phyloP scores from a whole-genome alignment of 495 filamentous ascomycete species.

The Viridothelium virens region DNA sequence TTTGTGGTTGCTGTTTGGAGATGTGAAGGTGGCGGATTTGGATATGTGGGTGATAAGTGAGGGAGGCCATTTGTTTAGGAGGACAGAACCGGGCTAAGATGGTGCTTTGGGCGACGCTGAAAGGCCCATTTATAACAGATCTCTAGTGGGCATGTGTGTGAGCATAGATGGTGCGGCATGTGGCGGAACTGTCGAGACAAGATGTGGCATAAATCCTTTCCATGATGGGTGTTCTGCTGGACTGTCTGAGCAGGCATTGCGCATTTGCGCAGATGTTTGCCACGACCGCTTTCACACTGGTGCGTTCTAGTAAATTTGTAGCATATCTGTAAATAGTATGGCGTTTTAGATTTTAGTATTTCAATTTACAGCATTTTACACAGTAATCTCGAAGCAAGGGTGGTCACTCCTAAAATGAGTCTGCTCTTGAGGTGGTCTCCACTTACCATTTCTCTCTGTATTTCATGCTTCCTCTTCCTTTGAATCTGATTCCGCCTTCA shows the following conservation, averaged over 20 bases:
- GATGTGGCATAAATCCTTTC: neutral
- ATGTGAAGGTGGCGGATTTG: slow-evolving; percentile 12
- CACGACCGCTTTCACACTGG: neutral
- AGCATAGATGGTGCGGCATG: neutral
- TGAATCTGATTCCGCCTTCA: slow-evolving; percentile 37
- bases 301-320: neutral
- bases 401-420: neutral
- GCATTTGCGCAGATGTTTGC: neutral
- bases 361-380: neutral
- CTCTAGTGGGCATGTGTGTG: neutral
- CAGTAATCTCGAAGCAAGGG: neutral
- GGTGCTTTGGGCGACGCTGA: neutral
- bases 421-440: neutral
- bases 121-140: neutral
- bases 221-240: neutral
- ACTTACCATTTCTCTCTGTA: slow-evolving; percentile 27
- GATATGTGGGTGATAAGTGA: slow-evolving; percentile 13
- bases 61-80: slow-evolving; percentile 15
- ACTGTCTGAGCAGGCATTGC: neutral
- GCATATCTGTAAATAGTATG: neutral
- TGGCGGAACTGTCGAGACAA: neutral
- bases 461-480: slow-evolving; percentile 42
- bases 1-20: slow-evolving; percentile 13
- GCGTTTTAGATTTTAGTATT: neutral
- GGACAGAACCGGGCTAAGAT: slow-evolving; percentile 1